Base-by-base conservation (phyloP, 2,329 filamentous ascomycete genomes). In the Fusarium haematococcum region DNA sequence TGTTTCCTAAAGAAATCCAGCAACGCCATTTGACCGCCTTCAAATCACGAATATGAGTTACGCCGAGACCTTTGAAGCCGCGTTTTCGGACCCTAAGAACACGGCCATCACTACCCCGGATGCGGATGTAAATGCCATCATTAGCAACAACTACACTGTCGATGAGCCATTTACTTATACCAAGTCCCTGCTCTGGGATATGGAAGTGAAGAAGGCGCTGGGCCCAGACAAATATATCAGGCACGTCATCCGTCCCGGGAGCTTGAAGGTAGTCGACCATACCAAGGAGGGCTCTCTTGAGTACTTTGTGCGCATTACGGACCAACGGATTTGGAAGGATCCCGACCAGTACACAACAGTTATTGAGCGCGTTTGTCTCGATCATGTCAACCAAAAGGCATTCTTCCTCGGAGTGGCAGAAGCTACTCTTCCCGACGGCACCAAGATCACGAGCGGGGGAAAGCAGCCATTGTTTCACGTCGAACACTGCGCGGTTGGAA, bases 391-490 rank as follows among this genome's bases (percentile, higher is more conserved):
- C 8, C 27, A 57, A 11, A 64, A 37, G 18, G 61, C 50, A 18
- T 33, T 57, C 50, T 64, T 64, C 20, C 27, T 64, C 5, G 48
- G 61, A 35, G 18, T 64, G 5, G n/a, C 27, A 23, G 37, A 64
- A 16, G 50, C 32, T 4, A 25, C n/a, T 23, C 37, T 64, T n/a
- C 61, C 48, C 10, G 48, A 64, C 33, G 61, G 48, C 16, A 18
- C 25, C 1, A 33, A 43, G 3, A 6, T 57, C 5, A 33, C 33
- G 48, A 57, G 50, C 6, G 61, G 61, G 48, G n/a, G 20, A 20
- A 57, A 57, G 7, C 61, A 64, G 61, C 61, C 48, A 1, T 13
- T 64, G 23, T 64, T 64, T 18, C 48, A 64, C 16, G 61, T 64
- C 14, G 48, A 64, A 20, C 61, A 64, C 8, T 54, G 35, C 7